Percentiles rank a stretch among this genome's conserved stretches.
phyloP scores from a whole-genome alignment of 371 early-diverging fungal species.

The Sporodiniella umbellata region DNA sequence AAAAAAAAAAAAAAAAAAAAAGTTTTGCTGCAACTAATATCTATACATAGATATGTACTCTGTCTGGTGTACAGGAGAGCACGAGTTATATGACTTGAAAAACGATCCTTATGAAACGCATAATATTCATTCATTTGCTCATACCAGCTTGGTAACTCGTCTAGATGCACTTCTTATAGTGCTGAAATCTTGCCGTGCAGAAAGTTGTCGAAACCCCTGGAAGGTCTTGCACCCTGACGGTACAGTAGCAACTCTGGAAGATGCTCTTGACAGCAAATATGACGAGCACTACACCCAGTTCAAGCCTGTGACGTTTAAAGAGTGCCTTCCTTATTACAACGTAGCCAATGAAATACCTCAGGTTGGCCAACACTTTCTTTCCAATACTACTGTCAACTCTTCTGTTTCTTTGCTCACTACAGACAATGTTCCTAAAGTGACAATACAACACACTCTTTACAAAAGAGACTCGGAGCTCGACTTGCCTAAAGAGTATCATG shows the following conservation, averaged over 20 bases:
- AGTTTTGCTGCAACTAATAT: too few relatives aligned
- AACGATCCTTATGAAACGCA: slow-evolving; percentile 58
- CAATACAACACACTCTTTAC: too few relatives aligned
- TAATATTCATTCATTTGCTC: slow-evolving; percentile 35
- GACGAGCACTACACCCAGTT: slow-evolving; percentile 30
- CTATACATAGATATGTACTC: slow-evolving; percentile 56
- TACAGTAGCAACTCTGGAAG: slow-evolving; percentile 23
- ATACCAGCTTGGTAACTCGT: slow-evolving; percentile 38
- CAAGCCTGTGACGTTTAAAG: slow-evolving; percentile 26
- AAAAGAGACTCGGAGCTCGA: not conserved
- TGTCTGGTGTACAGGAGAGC: slow-evolving; percentile 65
- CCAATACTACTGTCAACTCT: slow-evolving; percentile 1
- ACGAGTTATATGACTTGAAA: slow-evolving; percentile 56
- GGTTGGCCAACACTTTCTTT: slow-evolving; percentile 15
- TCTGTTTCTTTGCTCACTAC: not conserved
- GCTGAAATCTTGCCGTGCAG: slow-evolving; percentile 51
- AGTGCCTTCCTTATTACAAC: slow-evolving; percentile 25
- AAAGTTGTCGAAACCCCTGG: slow-evolving; percentile 64
- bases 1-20: not conserved
- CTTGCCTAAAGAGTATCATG: slow-evolving; percentile 13
- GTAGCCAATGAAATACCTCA: slow-evolving; percentile 24
- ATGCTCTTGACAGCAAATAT: slow-evolving; percentile 34
- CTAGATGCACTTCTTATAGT: slow-evolving; percentile 60
- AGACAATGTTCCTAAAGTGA: slow-evolving; percentile 1
- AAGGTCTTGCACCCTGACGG: slow-evolving; percentile 39